A percentile compares a stretch with the other conserved stretches of the same genome.
phyloP scores from a whole-genome alignment of 2,329 filamentous ascomycete species.

The Colletotrichum somersetense region DNA sequence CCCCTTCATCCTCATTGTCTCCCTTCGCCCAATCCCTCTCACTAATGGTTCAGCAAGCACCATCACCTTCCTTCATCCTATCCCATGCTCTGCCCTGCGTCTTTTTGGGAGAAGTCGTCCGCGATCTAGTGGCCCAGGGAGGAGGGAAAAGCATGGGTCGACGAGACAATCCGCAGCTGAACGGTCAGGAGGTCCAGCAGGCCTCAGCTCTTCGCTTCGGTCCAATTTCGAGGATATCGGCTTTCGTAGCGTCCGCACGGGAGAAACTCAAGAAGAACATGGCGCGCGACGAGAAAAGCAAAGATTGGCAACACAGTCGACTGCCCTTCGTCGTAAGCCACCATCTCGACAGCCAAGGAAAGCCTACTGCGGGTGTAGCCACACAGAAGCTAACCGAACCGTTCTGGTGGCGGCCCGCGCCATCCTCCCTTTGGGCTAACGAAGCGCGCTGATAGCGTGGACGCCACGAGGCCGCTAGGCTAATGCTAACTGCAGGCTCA shows the following conservation, averaged over 20 bases:
- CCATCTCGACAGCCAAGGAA: too few species aligned
- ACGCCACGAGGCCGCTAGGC: conserved; percentile 3
- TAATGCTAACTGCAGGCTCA: neutral
- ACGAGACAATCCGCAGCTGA: neutral
- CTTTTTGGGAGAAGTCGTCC: neutral
- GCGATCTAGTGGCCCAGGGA: neutral
- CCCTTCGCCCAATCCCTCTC: neutral
- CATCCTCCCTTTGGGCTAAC: neutral
- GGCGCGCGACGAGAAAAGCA: too few species aligned
- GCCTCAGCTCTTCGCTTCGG: neutral
- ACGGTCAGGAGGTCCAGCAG: neutral
- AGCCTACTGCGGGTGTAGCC: neutral
- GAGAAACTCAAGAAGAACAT: neutral
- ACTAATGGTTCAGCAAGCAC: neutral
- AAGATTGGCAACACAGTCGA: too few species aligned
- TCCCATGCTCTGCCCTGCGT: neutral
- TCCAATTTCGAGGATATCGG: neutral
- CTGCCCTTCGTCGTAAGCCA: too few species aligned
- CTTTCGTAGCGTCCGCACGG: neutral
- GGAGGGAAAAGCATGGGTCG: neutral
- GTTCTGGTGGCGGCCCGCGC: neutral
- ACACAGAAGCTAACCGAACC: neutral
- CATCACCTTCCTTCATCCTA: neutral
- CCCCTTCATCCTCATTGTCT: neutral
- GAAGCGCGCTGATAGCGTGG: neutral